Base-by-base conservation (phyloP, 805 yeast species). In the Suhomyces vadensis region DNA sequence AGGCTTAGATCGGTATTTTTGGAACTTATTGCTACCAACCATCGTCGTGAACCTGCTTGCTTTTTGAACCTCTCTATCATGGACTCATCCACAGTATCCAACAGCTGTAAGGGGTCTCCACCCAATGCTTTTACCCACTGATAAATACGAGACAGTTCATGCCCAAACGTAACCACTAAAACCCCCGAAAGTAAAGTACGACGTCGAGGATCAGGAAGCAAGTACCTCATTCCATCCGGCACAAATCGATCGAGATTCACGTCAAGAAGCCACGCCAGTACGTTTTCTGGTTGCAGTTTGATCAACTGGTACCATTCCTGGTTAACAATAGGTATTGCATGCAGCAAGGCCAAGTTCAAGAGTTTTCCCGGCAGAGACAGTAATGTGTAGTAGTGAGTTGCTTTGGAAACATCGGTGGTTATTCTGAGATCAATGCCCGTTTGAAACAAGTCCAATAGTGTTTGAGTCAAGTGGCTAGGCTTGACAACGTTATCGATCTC, bases 261-360 rank as follows among this genome's bases (percentile, higher is more conserved):
- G 13, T 46, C 23, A 11, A 53, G 31, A 19, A 61, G 50, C 71
- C 70, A 66, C 6, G 39, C 29, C 3, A 42, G 48, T 6, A 57
- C 49, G 27, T 48, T 43, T 6, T 53, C 37, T 1, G 43, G 40
- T 4, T 53, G 36, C 4, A 46, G 31, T 23, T 37, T 36, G 4
- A 60, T 42, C 13, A 31, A 46, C 6, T 51, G 50, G 6, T 56
- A 27, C 73, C 72, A 68, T 1, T 44, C 25, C 14, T 45, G 37
- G 17, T 55, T 51, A 10, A 67, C 48, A 3, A 68, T 44, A 4
- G 73, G 69, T 3, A 64, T 37, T 0, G 60, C 67, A 13, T 61
- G 50, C 52, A 60, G 58, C 22, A 67, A 44, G 3, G 69, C 61
- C 14, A 58, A 42, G 24, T 52, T 55, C n/a, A 58, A 38, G 10